These are phyloP conservation scores for Spizellomyces punctatus DNA, from an alignment of 192 early-diverging fungal genomes.

Conservation along the genomic window DNA sequence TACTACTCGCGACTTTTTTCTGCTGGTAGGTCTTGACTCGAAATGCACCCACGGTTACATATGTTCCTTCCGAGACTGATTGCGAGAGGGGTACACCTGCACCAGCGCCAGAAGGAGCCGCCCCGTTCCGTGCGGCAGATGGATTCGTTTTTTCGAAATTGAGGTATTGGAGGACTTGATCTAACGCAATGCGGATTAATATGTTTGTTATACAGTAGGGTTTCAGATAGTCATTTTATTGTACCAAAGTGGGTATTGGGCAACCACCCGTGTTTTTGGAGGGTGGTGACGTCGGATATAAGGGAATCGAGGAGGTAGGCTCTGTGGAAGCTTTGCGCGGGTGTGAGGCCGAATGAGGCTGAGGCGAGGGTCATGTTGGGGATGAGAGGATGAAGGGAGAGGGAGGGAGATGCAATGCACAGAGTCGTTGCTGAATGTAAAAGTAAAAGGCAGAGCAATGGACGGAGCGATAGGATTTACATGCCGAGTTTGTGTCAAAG, in stretches of 20 bases:
- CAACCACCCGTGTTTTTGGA: constrained; percentile 23
- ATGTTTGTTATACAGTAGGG: background rate
- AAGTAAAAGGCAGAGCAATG: no score
- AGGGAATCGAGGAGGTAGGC: constrained; percentile 23
- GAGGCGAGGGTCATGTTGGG: background rate
- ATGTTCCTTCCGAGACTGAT: background rate
- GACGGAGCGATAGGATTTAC: no score
- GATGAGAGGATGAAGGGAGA: background rate
- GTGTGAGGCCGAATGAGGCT: background rate
- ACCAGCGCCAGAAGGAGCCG: background rate
- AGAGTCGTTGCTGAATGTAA: background rate
- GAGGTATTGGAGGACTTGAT: constrained; percentile 18
- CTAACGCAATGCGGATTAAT: background rate
- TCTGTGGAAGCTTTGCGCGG: constrained; percentile 14
- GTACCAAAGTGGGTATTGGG: constrained; percentile 22
- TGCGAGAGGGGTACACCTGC: background rate
- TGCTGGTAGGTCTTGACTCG: background rate
- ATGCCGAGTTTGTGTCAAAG: no score
- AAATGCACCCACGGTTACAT: no score
- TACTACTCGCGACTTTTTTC: no score
- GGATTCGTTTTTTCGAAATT: constrained; percentile 21
- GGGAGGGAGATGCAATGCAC: background rate
- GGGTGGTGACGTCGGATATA: constrained; percentile 11
- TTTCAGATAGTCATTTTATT: background rate
- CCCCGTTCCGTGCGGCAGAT: constrained; percentile 10